These are phyloP conservation scores for Yamadazyma triangularis DNA, from an alignment of 1,139 yeast genomes.

Conservation along the genomic window DNA sequence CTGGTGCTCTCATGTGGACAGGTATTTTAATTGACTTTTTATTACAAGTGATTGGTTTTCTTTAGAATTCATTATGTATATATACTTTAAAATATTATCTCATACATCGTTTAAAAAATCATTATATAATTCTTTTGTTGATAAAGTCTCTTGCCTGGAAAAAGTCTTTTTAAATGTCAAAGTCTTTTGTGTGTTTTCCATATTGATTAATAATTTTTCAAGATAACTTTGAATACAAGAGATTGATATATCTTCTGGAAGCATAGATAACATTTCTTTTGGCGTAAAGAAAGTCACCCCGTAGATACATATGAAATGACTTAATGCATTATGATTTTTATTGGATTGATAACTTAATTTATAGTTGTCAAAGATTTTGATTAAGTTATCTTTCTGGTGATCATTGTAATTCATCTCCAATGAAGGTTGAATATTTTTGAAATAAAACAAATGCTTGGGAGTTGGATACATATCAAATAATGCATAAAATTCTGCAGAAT, in stretches of 20 bases:
- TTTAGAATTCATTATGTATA: background rate
- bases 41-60: slow-evolving; percentile 25
- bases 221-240: slow-evolving; percentile 27
- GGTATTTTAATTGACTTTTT: slow-evolving; percentile 78
- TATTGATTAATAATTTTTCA: slow-evolving; percentile 15
- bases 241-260: slow-evolving; percentile 33
- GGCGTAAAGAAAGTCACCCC: slow-evolving; percentile 15
- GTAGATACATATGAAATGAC: slow-evolving; percentile 27
- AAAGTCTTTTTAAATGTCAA: slow-evolving; percentile 23
- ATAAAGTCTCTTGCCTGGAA: slow-evolving; percentile 24
- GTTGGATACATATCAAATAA: slow-evolving; percentile 18
- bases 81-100: no score
- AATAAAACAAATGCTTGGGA: slow-evolving; percentile 19
- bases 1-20: slow-evolving; percentile 73
- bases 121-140: slow-evolving; percentile 14
- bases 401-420: background rate
- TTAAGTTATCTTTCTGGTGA: slow-evolving; percentile 8
- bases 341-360: slow-evolving; percentile 2
- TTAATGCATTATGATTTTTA: slow-evolving; percentile 14
- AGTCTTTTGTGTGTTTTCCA: slow-evolving; percentile 18
- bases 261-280: slow-evolving; percentile 20
- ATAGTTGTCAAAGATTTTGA: slow-evolving; percentile 20
- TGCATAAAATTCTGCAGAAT: slow-evolving; percentile 33
- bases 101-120: slow-evolving; percentile 9
- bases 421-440: slow-evolving; percentile 3